Base-by-base conservation (phyloP, 805 yeast species). In the Zygosaccharomyces pseudorouxii region DNA sequence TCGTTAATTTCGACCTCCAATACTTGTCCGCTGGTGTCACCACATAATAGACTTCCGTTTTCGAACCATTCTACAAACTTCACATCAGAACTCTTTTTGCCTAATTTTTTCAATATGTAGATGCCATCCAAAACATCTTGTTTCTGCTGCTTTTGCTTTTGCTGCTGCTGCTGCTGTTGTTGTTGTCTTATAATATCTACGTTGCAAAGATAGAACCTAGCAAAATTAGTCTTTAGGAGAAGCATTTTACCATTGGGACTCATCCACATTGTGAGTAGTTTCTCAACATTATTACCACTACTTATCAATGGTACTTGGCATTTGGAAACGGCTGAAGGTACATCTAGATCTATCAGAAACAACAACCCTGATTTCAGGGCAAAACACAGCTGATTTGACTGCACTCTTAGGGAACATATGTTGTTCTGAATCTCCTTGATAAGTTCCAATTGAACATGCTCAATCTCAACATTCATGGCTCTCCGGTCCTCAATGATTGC, bases 281-380 rank as follows among this genome's bases (percentile, higher is more conserved):
- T 53, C 45, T 65, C 69, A 2, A 51, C 43, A 46, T 47, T 51
- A 22, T 42, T 46, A n/a, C 49, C 48, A 9, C 39, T 42, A 5
- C 49, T 38, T 14, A 60, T 33, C 19, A 61, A 49, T 0, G 76
- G 68, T 1, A 74, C 50, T 10, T 62, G 64, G n/a, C 72, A 59
- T 20, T 64, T 67, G 37, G 72, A 74, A 4, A 86, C 82, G 6
- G 71, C 71, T 30, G 83, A 79, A 1, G 93, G 93, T 43, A 73
- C 73, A 44, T 79, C 81, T 53, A 86, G 67, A 55, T 84, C 81
- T 28, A 86, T 84, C n/a, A 84, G 66, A 54, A 78, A 78, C n/a
- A 86, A 65, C 12, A 72, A 59, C 0, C 84, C 83, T 7, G 74
- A 65, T 42, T 69, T 69, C 48, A 81, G 69, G 0, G 82, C 79